Evolutionary conservation across 2,329 filamentous ascomycete species (phyloP).

Genomic region (Alternaria burnsii): DNA sequence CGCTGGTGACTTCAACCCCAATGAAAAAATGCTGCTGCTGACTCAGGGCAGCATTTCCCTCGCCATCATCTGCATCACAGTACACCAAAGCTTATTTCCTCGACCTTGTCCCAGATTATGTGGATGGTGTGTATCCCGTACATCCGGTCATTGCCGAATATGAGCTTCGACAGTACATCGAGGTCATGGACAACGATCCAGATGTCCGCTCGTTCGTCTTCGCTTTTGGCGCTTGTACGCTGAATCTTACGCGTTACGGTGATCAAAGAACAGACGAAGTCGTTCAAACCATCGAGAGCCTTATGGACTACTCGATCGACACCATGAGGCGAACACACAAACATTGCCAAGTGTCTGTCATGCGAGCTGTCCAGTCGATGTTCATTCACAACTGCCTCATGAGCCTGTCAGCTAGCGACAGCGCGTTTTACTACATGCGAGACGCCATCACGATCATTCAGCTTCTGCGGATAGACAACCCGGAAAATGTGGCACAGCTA

Average conservation of each 20-base stretch:
- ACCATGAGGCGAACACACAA: slow-evolving; percentile 49
- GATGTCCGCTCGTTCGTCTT: slow-evolving; percentile 56
- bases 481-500: slow-evolving; percentile 45
- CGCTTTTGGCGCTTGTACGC: slow-evolving; percentile 57
- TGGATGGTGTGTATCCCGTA: slow-evolving; percentile 57
- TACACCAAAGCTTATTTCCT: slow-evolving; percentile 50
- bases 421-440: slow-evolving; percentile 61
- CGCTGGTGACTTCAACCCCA: neutral
- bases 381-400: slow-evolving; percentile 64
- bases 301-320: slow-evolving; percentile 49
- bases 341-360: slow-evolving; percentile 55
- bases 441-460: slow-evolving; percentile 57
- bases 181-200: slow-evolving; percentile 50
- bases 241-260: slow-evolving; percentile 53
- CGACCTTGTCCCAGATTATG: slow-evolving; percentile 57
- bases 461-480: slow-evolving; percentile 52
- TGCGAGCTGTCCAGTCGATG: slow-evolving; percentile 60
- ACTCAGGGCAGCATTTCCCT: slow-evolving; percentile 25
- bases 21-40: slow-evolving; percentile 12
- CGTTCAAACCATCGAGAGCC: slow-evolving; percentile 41
- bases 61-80: slow-evolving; percentile 27
- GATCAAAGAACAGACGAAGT: slow-evolving; percentile 44
- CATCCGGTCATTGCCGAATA: slow-evolving; percentile 56
- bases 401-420: slow-evolving; percentile 58
- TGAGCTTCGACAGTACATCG: slow-evolving; percentile 50